A percentile compares a stretch with the other conserved stretches of the same genome.
These are phyloP conservation scores for Aschersonia sp. DNA, from an alignment of 2,329 filamentous ascomycete species.

Conservation along the genomic window DNA sequence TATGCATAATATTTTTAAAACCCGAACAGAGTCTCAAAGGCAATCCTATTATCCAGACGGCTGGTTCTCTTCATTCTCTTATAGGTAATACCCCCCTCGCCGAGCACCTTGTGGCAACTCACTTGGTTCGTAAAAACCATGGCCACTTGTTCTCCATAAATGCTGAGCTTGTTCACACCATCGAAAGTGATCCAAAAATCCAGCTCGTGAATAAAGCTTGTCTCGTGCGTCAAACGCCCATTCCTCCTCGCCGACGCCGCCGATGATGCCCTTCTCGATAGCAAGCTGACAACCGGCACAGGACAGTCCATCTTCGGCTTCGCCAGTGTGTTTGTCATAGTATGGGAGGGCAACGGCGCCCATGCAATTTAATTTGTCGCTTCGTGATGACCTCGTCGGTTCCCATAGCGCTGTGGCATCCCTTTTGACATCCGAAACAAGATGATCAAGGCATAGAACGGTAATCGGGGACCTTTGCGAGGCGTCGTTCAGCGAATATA, in stretches of 20 bases:
- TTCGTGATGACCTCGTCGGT: slow-evolving; percentile 5
- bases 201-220: slow-evolving; percentile 14
- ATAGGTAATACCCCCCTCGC: slow-evolving; percentile 1
- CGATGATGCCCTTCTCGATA: slow-evolving; percentile 3
- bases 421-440: slow-evolving; percentile 6
- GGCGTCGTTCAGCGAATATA: slow-evolving; percentile 8
- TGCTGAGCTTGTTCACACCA: slow-evolving; percentile 19
- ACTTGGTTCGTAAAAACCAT: not conserved
- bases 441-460: slow-evolving; percentile 10
- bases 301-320: slow-evolving; percentile 14
- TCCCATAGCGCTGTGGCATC: slow-evolving; percentile 4
- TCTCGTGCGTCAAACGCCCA: slow-evolving; percentile 10
- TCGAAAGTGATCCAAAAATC: slow-evolving; percentile 18
- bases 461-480: slow-evolving; percentile 6
- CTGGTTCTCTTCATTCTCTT: slow-evolving; percentile 1
- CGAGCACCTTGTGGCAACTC: slow-evolving; percentile 2
- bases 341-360: slow-evolving; percentile 8
- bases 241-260: slow-evolving; percentile 1
- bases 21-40: too few species aligned
- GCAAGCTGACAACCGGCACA: slow-evolving; percentile 17
- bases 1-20: too few species aligned
- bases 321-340: slow-evolving; percentile 11
- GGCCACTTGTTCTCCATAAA: slow-evolving; percentile 11
- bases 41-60: not conserved
- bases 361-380: slow-evolving; percentile 11